Evolutionary conservation across 2,329 filamentous ascomycete genomes (phyloP), one percentile per base, ranked within the genome.

Genomic region (Coniochaeta sp.): DNA sequence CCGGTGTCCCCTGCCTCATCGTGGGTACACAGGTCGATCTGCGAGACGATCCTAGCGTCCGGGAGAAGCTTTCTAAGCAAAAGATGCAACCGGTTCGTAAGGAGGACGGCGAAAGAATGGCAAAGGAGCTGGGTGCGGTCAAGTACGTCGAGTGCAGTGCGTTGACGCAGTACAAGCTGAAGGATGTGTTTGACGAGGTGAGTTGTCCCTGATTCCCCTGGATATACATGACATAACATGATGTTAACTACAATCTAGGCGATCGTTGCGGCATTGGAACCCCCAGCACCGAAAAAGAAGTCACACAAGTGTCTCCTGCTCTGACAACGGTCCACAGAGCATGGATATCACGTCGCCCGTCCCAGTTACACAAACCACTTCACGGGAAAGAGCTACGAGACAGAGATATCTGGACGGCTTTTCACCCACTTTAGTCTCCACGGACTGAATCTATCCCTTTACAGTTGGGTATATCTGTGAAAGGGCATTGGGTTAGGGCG

Each of bases 61-160:
- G 86, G 58, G 91, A 96, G 62, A 97, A 99, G 77, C 79, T 97
- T 53, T 75, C 86, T 46, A 95, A 95, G 75, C 92, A 97, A 72
- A 95, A 95, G 77, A 96, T 97, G 92, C 77, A 82, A 51, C 92
- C 92, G 3, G 91, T 99, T 55, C 82, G 84, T 67, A 91, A 88
- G 70, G 91, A 96, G 70, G 91, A 96, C 60, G 94, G 94, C 50
- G 92, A 97, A 71, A 80, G 85, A 61, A 96, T 97, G 90, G 92
- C 94, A 3, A 96, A 92, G 76, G 92, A 97, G 57, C 75, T 97
- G n/a, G 91, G 91, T 56, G 94, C 94, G 5, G 90, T 99, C 63
- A 97, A 96, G 78, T 99, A 99, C 63, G 94, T 97, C 58, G 94
- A 99, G 75, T 99, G 94, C 77, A 96, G 91, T 67, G 94, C 94